A percentile compares a stretch with the other conserved stretches of the same genome.
These are phyloP conservation scores for Cyclotella baltica DNA, from an alignment of 108 stramenopile species.

Conservation along the genomic window DNA sequence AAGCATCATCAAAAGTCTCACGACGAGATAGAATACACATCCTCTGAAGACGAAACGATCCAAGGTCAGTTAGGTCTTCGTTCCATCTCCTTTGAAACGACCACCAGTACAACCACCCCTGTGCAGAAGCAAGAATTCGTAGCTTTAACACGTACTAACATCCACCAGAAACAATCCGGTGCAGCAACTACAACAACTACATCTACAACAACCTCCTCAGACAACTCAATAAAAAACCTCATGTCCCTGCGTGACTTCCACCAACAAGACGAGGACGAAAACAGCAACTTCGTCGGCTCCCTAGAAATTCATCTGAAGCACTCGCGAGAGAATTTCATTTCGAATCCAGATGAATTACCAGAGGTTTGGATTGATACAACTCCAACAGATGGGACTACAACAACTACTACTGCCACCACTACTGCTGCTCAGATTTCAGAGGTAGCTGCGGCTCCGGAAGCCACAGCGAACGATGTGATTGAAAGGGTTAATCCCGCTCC, in stretches of 20 bases:
- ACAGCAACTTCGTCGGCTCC: neutral
- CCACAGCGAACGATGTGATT: neutral
- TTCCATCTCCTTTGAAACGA: neutral
- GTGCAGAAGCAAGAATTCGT: neutral
- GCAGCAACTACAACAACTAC: neutral
- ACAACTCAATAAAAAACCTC: neutral
- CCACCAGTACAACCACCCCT: neutral
- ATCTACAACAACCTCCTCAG: neutral
- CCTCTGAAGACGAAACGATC: neutral
- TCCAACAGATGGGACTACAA: neutral
- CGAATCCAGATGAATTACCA: conserved; percentile 1
- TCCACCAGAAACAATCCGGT: conserved; percentile 2
- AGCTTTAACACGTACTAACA: neutral
- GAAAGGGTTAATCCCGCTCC: conserved; percentile 7
- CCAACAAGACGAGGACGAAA: neutral
- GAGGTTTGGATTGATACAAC: neutral
- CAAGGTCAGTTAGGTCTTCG: neutral
- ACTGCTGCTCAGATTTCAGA: neutral
- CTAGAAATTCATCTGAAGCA: conserved; percentile 9
- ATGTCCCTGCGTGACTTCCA: neutral
- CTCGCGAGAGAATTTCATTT: neutral
- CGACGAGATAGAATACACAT: neutral
- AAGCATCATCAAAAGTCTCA: conserved; percentile 7
- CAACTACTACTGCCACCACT: neutral
- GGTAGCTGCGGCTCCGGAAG: neutral